phyloP scores from a whole-genome alignment of 768 basidiomycete genomes.

The Calocera cornea region DNA sequence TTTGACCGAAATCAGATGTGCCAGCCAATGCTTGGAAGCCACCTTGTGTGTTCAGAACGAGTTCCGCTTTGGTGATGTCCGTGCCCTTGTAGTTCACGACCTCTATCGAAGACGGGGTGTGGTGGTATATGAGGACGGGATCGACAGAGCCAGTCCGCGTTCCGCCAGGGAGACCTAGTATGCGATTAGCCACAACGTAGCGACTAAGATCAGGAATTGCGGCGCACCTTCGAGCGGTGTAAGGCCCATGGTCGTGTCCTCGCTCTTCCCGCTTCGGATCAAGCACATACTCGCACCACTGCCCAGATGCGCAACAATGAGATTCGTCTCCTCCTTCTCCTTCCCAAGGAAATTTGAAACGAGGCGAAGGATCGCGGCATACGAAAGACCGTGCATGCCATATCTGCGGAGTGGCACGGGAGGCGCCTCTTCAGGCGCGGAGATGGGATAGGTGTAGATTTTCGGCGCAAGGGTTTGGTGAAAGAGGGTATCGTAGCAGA shows the following conservation, averaged over 20 bases:
- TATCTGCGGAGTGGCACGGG: constrained; percentile 69
- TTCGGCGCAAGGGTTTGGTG: constrained; percentile 63
- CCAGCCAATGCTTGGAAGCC: constrained; percentile 72
- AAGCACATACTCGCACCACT: constrained; percentile 80
- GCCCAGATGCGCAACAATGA: constrained; percentile 77
- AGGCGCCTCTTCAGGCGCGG: constrained; percentile 37
- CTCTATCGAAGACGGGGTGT: constrained; percentile 48
- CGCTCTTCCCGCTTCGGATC: constrained; percentile 54
- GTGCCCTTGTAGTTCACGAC: constrained; percentile 47
- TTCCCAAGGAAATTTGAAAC: constrained; percentile 48
- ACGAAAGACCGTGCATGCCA: constrained; percentile 67
- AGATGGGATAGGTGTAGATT: constrained; percentile 66
- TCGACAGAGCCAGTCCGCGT: constrained; percentile 76
- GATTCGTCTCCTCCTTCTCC: constrained; percentile 40
- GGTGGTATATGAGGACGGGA: constrained; percentile 79
- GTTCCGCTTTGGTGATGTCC: constrained; percentile 29
- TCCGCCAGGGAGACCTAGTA: constrained; percentile 61
- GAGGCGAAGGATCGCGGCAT: constrained; percentile 49
- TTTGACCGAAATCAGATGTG: constrained; percentile 67
- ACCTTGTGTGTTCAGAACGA: constrained; percentile 36
- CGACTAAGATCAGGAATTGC: neutral
- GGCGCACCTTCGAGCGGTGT: constrained; percentile 46
- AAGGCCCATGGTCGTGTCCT: constrained; percentile 85
- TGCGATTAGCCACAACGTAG: neutral
- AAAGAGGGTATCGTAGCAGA: constrained; percentile 82